Percentiles rank a stretch among this genome's conserved stretches.
Evolutionary conservation across 805 yeast genomes (phyloP).

Genomic region (Clavispora asparagi): DNA sequence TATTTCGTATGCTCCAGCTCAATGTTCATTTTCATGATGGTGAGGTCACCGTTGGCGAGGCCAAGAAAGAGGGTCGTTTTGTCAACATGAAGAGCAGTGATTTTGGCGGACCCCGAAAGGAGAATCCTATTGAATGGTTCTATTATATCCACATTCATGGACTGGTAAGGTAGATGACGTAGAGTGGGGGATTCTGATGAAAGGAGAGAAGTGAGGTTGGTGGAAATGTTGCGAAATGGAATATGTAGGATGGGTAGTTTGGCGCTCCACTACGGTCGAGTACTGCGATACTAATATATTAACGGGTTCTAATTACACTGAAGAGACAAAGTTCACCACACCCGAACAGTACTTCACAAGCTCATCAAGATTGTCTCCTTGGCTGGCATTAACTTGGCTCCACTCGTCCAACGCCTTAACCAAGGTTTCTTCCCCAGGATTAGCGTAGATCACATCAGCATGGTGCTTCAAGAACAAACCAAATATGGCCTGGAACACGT

Average conservation of each 20-base stretch:
- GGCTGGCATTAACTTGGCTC: conserved; percentile 36
- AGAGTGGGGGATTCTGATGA: background rate
- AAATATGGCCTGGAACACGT: conserved; percentile 77
- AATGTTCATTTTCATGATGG: conserved; percentile 18
- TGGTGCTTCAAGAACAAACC: conserved; percentile 70
- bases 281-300: background rate
- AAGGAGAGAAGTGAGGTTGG: background rate
- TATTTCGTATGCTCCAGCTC: conserved; percentile 7
- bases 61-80: conserved; percentile 25
- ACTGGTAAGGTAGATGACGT: background rate
- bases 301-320: conserved; percentile 20
- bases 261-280: background rate
- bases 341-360: conserved; percentile 78
- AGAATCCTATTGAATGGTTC: conserved; percentile 33
- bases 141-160: conserved; percentile 35
- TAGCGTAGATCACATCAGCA: conserved; percentile 64
- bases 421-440: conserved; percentile 33
- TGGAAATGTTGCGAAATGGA: background rate
- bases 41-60: conserved; percentile 30
- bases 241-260: background rate
- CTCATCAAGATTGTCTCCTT: conserved; percentile 53
- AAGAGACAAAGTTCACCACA: conserved; percentile 56
- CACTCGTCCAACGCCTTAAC: conserved; percentile 45
- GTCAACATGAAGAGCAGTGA: conserved; percentile 21
- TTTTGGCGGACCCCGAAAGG: conserved; percentile 18